Percentiles rank a stretch among this genome's conserved stretches.
Conservation (phyloP, 768 basidiomycete genomes). For the Boletus sensibilis region DNA sequence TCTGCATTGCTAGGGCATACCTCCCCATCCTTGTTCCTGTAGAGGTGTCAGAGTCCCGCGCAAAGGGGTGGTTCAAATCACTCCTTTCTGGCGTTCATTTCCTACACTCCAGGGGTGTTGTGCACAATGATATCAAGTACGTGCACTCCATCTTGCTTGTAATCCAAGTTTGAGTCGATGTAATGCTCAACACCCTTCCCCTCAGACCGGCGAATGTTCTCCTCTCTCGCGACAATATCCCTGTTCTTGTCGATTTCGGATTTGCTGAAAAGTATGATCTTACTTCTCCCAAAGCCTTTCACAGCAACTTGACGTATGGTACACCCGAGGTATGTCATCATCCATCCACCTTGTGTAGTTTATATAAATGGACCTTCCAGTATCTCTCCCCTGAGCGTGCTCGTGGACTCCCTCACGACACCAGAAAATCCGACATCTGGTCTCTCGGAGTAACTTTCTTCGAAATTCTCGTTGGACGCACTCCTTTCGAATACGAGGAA, state of each 20-base stretch:
- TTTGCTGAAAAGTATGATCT: conserved; percentile 88
- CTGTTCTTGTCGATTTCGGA: conserved; percentile 94
- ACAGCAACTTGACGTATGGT: conserved; percentile 81
- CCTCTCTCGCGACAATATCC: conserved; percentile 70
- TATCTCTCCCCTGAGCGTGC: conserved; percentile 94
- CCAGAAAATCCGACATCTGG: conserved; percentile 87
- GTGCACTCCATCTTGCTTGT: conserved; percentile 24
- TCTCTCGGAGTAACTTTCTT: conserved; percentile 90
- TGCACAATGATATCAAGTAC: conserved; percentile 94
- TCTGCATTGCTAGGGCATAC: conserved; percentile 60
- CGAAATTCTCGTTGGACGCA: conserved; percentile 89
- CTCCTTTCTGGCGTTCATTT: conserved; percentile 83
- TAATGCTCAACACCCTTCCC: neutral
- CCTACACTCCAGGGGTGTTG: conserved; percentile 78
- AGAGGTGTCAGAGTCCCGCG: conserved; percentile 76
- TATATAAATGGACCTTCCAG: conserved; percentile 38
- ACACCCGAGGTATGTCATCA: conserved; percentile 72
- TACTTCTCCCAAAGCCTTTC: conserved; percentile 63
- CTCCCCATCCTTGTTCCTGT: conserved; percentile 87
- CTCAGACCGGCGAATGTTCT: conserved; percentile 90
- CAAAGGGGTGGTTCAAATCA: conserved; percentile 77
- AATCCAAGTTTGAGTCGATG: neutral
- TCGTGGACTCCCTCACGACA: conserved; percentile 85
- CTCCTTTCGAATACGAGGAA: conserved; percentile 85
- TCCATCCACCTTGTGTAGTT: neutral